These are phyloP conservation scores for Stentor roeselii DNA, from an alignment of 73 alveolate genomes.

Conservation along the genomic window DNA sequence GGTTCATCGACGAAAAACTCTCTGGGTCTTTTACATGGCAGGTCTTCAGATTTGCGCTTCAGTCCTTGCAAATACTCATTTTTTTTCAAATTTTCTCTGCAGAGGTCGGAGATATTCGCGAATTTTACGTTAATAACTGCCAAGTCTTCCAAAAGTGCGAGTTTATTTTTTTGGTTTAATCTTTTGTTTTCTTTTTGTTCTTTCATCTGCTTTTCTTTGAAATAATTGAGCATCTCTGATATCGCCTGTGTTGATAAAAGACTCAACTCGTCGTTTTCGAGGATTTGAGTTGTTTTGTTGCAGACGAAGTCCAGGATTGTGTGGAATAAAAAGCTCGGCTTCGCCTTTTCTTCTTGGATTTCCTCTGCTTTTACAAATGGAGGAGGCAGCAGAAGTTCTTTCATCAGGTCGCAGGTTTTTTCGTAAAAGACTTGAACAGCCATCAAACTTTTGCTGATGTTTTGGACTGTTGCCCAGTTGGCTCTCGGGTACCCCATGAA, in stretches of 20 bases:
- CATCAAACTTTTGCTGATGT: neutral
- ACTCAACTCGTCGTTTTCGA: neutral
- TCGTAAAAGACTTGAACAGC: neutral
- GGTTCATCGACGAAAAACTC: neutral
- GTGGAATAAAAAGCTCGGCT: neutral
- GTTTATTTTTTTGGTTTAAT: neutral
- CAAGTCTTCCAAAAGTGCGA: neutral
- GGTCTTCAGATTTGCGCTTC: neutral
- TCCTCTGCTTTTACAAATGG: neutral
- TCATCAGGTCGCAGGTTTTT: neutral
- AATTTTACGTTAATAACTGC: neutral
- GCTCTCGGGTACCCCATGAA: neutral
- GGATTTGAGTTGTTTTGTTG: neutral
- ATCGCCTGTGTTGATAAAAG: neutral
- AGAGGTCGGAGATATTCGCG: neutral
- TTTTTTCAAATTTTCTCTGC: neutral
- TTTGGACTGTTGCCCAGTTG: neutral
- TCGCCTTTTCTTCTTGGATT: neutral
- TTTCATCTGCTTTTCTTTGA: neutral
- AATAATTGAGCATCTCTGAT: neutral
- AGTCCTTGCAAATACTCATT: neutral
- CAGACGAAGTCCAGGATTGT: neutral
- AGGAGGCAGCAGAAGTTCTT: neutral
- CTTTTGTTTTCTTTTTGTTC: neutral
- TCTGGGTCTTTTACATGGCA: neutral